Base-by-base conservation (phyloP, 1,284 basidiomycete species). In the Gomphus bonarii region DNA sequence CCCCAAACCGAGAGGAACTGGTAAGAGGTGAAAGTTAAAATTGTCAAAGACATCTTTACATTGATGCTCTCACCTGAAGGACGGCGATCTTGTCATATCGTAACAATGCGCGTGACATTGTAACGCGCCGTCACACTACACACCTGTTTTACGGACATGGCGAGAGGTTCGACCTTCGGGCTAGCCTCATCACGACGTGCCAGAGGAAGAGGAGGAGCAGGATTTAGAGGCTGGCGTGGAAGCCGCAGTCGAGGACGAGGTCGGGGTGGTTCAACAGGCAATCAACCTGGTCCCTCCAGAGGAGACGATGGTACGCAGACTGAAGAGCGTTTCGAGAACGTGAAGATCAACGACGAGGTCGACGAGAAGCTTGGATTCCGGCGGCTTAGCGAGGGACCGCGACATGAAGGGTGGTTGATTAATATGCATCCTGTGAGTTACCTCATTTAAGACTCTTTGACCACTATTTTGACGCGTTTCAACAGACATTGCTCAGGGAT, bases 381-480 rank as follows among this genome's bases (percentile, higher is more conserved):
- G 46, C 76, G 85, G 57, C 76, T 90, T 55, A 83, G 91, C 61
- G 85, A 88, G 63, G 91, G 91, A 0, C 72, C 77, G 8, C 73
- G 73, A 63, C 80, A 76, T 64, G 87, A 91, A 58, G 94, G 92
- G 1, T 99, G 97, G 97, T 75, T 99, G 67, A 86, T 99, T 61
- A 98, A 98, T 69, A 99, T 99, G 95, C 95, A 97, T 69, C 91
- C 95, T 58, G 91, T 93, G 66, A 65, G 88, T 75, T 18, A 20
- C 57, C 12, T 14, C 48, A 11, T 60, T 22, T 4, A 12, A 22
- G 5, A 8, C 7, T 46, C 10, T 46, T 20, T 46, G 18, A 18
- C 7, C 30, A 42, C 38, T 18, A 18, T 50, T 14, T 55, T 58
- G n/a, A 58, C 36, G 31, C n/a, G 33, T 14, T 28, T 18, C 18